Conservation (phyloP, 2,329 filamentous ascomycete genomes). For the Penicillium sp. region DNA sequence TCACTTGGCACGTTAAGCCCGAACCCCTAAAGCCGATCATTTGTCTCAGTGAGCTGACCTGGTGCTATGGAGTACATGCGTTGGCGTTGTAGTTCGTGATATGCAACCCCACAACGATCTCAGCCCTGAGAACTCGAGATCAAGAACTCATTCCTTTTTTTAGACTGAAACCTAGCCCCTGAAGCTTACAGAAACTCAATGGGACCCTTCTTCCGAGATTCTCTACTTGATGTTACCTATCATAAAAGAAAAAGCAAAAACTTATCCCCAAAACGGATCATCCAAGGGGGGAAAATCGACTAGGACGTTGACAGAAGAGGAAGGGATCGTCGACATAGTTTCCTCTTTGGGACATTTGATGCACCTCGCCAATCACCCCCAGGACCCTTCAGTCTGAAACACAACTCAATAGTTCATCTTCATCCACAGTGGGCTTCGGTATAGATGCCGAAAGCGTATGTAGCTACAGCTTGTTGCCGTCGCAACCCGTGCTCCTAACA, state of each 20-base stretch:
- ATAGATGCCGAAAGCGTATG: not conserved
- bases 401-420: not conserved
- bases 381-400: slow-evolving; percentile 16
- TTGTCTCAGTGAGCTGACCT: slow-evolving; percentile 5
- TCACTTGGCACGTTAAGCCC: not conserved
- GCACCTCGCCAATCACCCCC: not conserved
- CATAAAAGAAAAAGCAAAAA: slow-evolving; percentile 10
- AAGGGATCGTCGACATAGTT: slow-evolving; percentile 15
- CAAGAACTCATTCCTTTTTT: not conserved
- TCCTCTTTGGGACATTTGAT: slow-evolving; percentile 13
- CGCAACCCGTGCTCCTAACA: not conserved
- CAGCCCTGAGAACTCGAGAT: not conserved
- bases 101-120: not conserved
- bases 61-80: not conserved
- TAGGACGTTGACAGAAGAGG: slow-evolving; percentile 9
- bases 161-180: not conserved
- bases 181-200: not conserved
- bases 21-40: not conserved
- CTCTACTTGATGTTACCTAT: slow-evolving; percentile 11
- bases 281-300: slow-evolving; percentile 14
- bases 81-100: not conserved
- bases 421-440: not conserved
- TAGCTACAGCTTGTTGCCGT: not conserved
- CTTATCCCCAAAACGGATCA: not conserved
- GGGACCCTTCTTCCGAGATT: not conserved